Evolutionary conservation across 257 asterid species (phyloP), one percentile per base, ranked within the genome.

Genomic region (Craterostigma plantagineum): DNA sequence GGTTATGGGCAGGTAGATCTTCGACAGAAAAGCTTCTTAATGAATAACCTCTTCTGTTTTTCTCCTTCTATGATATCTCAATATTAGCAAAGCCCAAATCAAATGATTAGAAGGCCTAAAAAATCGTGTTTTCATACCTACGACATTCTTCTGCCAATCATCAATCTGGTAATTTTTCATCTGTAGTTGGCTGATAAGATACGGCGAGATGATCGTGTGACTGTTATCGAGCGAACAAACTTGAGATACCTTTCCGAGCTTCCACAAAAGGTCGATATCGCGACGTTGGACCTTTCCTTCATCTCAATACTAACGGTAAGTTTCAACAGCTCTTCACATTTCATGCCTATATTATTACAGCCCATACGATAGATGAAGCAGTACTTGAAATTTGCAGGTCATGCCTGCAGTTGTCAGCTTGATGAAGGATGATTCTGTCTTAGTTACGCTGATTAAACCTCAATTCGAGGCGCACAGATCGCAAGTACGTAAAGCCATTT

Each of bases 401-500:
- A 74, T 82, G 94, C 98, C 95, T 56, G 92, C 95, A 27, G 86
- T 90, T 44, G 60, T 70, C 57, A 72, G 53, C 56, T 34, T 79
- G 71, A 90, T 90, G 93, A 90, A 90, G 82, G 56, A 74, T 48
- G 84, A 75, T 15, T 73, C 95, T 1, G 58, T 62, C 33, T 38
- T 90, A 53, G 60, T 90, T 45, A 74, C 98, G 27, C 73, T 90
- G 43, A 79, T 90, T 54, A 87, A 87, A 56, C 97, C 97, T 51
- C 97, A 87, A 53, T 87, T 87, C 35, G 97, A 87, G 73, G 97
- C 97, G 47, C 92, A 56, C 51, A 67, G 95, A 72, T 71, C 84
- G 51, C 97, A 87, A 57, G 95, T 81, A 71, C 11, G 71, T 43
- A 51, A 45, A 30, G 59, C 34, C 14, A 11, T 40, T 48, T 6